Evolutionary conservation across 1,284 basidiomycete species (phyloP), one percentile per base, ranked within the genome.

Genomic region (Trametes hirsuta): DNA sequence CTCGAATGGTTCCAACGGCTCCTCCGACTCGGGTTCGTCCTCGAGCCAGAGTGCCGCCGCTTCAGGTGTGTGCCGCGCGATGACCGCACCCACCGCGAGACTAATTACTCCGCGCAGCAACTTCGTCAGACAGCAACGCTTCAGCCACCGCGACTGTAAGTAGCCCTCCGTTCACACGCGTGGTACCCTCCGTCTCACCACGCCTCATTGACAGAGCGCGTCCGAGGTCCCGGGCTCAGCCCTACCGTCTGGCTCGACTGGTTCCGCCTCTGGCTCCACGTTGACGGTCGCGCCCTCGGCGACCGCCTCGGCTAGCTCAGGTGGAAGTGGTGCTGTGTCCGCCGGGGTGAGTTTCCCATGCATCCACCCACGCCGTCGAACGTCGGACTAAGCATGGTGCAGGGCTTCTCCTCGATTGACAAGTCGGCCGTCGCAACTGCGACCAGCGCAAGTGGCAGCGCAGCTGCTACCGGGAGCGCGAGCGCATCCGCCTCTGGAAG

Each of bases 21-120:
- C 59, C 12, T 46, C 58, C 18, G 53, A 52, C 37, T 42, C 62
- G 10, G 47, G 47, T 3, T 54, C 61, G 14, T 22, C 63, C 4
- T 47, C 65, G 22, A 60, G 70, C 15, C 61, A 68, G 14, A 59
- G 58, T 25, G 49, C 64, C n/a, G 34, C 58, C 14, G 55, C 62
- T 12, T 42, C 55, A 44, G 55, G 52, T 53, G 47, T 30, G 51
- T 53, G 41, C 15, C 21, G 36, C 48, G 36, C 21, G 30, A 30
- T 34, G 15, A 44, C 39, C 14, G 2, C 25, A 4, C 22, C 47
- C 12, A 12, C 35, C 21, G 9, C 18, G 40, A 18, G 5, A 22
- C 49, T 58, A 24, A 58, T 14, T 3, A 3, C 35, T 24, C n/a
- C 35, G 25, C 56, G 30, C 45, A 58, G 56, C 56, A 24, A 52